Evolutionary conservation across 805 yeast species (phyloP), one percentile per base, ranked within the genome.

Genomic region (Lipomyces orientalis): DNA sequence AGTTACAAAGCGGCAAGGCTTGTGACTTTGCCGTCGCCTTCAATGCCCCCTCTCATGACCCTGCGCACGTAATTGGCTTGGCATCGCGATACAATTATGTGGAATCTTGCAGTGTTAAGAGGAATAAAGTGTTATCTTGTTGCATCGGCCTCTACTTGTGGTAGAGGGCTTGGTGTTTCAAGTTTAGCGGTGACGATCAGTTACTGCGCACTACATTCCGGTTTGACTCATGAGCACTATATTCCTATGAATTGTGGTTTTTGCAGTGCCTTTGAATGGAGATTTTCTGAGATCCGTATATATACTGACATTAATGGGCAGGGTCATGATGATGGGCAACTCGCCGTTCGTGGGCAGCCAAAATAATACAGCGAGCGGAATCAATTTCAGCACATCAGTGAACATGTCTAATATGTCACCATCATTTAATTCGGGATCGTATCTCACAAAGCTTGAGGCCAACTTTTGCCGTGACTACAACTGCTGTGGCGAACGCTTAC

Each of bases 391-490:
- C 54, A 64, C 71, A 10, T 65, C 71, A n/a, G 64, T 68, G 64
- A 63, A 69, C 56, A 91, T 92, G 62, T 43, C 49, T 43, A 65
- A 70, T 46, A 91, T 92, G 64, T 91, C 91, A 49, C 85, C 89
- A 8, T 72, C 75, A 29, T 81, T 86, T 65, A 84, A 86, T 67
- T 80, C 84, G 52, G 87, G 94, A 34, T 86, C 95, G 8, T 95
- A 94, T 77, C 83, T 95, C 69, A 97, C 98, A 22, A 91, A 91
- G 75, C 82, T 94, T 67, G 99, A 94, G 79, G 97, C 97, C 9
- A 93, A 93, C 78, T 95, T 94, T 79, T 95, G 99, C 79, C 91
- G 90, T 78, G 99, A 95, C 81, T 95, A 95, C 80, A 87, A 92
- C 61, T 95, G 99, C 80, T 95, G 99, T 81, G 99, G 98, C 35